These are phyloP conservation scores for Plenodomus lindquistii DNA, from an alignment of 2,329 filamentous ascomycete species.

Conservation along the genomic window DNA sequence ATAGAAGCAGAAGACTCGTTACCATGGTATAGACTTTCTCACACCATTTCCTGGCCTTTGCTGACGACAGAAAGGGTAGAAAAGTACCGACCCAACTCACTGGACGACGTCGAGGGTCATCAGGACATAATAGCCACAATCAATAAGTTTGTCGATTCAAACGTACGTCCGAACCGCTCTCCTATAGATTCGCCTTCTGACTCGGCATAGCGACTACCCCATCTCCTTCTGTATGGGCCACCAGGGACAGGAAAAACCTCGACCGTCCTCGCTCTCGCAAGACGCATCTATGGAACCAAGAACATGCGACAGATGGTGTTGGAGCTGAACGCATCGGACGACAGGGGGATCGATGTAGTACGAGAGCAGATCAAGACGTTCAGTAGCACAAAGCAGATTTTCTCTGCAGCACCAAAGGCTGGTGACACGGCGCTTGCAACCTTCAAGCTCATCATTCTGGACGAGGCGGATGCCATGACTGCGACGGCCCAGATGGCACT, in stretches of 20 bases:
- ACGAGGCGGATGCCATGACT: slow-evolving; percentile 99
- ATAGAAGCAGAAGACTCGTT: slow-evolving; percentile 92
- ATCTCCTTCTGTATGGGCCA: slow-evolving; percentile 94
- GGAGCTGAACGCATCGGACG: slow-evolving; percentile 95
- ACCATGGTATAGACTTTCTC: slow-evolving; percentile 69
- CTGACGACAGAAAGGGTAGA: slow-evolving; percentile 70
- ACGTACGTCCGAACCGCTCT: slow-evolving; percentile 54
- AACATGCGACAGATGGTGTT: slow-evolving; percentile 99
- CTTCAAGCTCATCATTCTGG: slow-evolving; percentile 95
- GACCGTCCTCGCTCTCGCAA: slow-evolving; percentile 88
- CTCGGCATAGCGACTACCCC: slow-evolving; percentile 70
- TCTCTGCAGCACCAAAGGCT: slow-evolving; percentile 63
- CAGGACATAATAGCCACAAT: slow-evolving; percentile 97
- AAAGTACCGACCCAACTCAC: slow-evolving; percentile 88
- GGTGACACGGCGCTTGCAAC: slow-evolving; percentile 62
- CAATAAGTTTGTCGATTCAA: slow-evolving; percentile 95
- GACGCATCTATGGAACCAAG: slow-evolving; percentile 86
- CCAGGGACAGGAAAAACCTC: slow-evolving; percentile 98
- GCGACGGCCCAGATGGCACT: slow-evolving; percentile 97
- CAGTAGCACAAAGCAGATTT: slow-evolving; percentile 97
- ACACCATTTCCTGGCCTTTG: neutral
- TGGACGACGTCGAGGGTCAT: slow-evolving; percentile 93
- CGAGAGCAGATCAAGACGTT: slow-evolving; percentile 98
- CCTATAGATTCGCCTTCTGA: slow-evolving; percentile 8
- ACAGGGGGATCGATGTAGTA: slow-evolving; percentile 96